A percentile compares a stretch with the other conserved stretches of the same genome.
These are phyloP conservation scores for Phlebiopsis gigantea DNA, from an alignment of 768 basidiomycete genomes.

Conservation along the genomic window DNA sequence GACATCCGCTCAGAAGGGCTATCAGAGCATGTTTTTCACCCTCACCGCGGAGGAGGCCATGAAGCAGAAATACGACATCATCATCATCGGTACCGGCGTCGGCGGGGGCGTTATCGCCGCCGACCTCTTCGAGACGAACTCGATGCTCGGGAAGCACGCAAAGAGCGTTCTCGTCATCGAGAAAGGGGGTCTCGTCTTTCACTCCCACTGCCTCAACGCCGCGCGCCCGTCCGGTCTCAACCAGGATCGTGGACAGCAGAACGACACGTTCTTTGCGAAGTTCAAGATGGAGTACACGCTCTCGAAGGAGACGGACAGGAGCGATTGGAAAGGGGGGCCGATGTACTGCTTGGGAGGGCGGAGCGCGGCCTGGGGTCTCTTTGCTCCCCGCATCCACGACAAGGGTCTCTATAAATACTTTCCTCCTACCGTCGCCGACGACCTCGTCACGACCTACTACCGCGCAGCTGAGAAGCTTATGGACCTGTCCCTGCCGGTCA, in stretches of 20 bases:
- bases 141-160: slow-evolving; percentile 12
- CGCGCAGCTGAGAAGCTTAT: not conserved
- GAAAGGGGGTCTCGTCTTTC: slow-evolving; percentile 21
- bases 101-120: slow-evolving; percentile 22
- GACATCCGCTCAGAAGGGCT: not conserved
- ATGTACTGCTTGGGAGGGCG: slow-evolving; percentile 23
- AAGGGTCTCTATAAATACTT: not conserved
- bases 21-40: not conserved
- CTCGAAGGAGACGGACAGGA: slow-evolving; percentile 11
- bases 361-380: slow-evolving; percentile 22
- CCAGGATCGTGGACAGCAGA: slow-evolving; percentile 18
- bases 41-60: not conserved
- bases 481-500: not conserved
- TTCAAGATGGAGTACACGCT: slow-evolving; percentile 6
- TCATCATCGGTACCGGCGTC: slow-evolving; percentile 23
- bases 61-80: slow-evolving; percentile 13
- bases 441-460: not conserved
- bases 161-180: slow-evolving; percentile 22
- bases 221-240: slow-evolving; percentile 13
- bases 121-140: slow-evolving; percentile 23
- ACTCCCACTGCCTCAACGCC: slow-evolving; percentile 23
- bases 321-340: slow-evolving; percentile 21
- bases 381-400: slow-evolving; percentile 10
- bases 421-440: not conserved
- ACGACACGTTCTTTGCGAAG: slow-evolving; percentile 20